Evolutionary conservation across 441 rosid genomes (phyloP), one percentile per base, ranked within the genome.

Genomic region (Corymbia citriodora): DNA sequence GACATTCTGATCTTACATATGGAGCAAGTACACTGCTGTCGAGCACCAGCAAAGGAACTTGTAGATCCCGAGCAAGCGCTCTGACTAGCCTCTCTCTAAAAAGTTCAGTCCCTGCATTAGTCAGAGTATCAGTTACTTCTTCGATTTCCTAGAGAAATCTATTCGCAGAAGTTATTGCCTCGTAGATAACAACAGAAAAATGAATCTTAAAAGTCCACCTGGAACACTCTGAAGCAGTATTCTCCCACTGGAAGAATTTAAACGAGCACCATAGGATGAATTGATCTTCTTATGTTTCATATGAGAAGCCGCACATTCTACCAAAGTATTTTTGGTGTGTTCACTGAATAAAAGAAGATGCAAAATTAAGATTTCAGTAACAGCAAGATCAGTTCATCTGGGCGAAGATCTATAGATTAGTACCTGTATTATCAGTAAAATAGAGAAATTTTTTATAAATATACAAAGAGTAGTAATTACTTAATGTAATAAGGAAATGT

Each of bases 21-120:
- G 99, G 98, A 88, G 99, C 98, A 92, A 98, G 99, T 89, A 97
- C 93, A 21, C 97, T 95, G 94, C 99, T 96, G 93, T 97, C 99
- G 86, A 97, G 99, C 89, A 98, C 96, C 94, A 98, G 92, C 89
- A 98, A 91, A 18, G 99, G 98, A 90, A 98, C 99, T 93, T 94
- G 94, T 92, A 96, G 93, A 89, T 97, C 98, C 89, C 88, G 95
- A 87, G 99, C 99, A 92, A 97, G 98, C 53, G 99, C 99, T 93
- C 95, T 95, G 87, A 98, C 99, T 92, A 97, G 89, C 94, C 99
- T 95, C 93, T 98, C 99, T 59, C 98, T 95, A 90, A 96, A 98
- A 88, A 98, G 99, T 93, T 97, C 99, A 53, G 99, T 97, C 87
- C 99, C 99, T 98, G 92, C 65, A 87, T 54, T 87, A 79, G 52